Base-by-base conservation (phyloP, 2,329 filamentous ascomycete genomes). In the Neopestalotiopsis sp. region DNA sequence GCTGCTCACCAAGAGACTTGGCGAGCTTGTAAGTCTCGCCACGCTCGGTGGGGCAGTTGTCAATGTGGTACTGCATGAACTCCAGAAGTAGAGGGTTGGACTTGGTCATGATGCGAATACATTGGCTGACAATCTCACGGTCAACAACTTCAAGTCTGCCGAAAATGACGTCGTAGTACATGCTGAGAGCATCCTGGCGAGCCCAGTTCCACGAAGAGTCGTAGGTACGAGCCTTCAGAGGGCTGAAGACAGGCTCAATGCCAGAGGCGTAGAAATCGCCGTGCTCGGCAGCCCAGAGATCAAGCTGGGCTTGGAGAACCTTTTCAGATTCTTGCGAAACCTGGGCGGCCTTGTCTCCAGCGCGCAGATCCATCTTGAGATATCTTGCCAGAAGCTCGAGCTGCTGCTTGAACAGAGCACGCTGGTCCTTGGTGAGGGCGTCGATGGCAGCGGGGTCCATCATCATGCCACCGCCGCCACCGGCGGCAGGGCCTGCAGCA, bases 141-240 rank as follows among this genome's bases (percentile, higher is more conserved):
- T 99, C 96, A 56, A 99, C 93, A 64, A 91, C 94, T 84, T 96
- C 90, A 67, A 99, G 90, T 70, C 96, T 91, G 69, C 96, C 96
- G 76, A 99, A 99, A 78, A 99, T 98, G 78, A 99, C 97, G 78
- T 99, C 96, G 83, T 94, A 99, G 86, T 96, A 99, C 95, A 99
- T 99, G 84, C 89, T 96, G 67, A 99, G 89, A 34, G 95, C 96
- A 81, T 99, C 96, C 80, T 99, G 96, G 66, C 96, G 92, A 71
- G 94, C 96, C 96, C 96, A 99, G 81, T 99, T 99, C 96, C 96
- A 99, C 0, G 94, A 97, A 0, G 96, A 98, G 81, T 99, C 96
- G 83, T 99, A 99, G 10, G 96, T 91, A 78, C 96, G 92, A 40
- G 96, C 96, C 82, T 99, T 99, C 71, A 98, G 89, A 4, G 94